A percentile compares a stretch with the other conserved stretches of the same genome.
phyloP scores from a whole-genome alignment of 352 stramenopile species.

The Pythium diclinum region DNA sequence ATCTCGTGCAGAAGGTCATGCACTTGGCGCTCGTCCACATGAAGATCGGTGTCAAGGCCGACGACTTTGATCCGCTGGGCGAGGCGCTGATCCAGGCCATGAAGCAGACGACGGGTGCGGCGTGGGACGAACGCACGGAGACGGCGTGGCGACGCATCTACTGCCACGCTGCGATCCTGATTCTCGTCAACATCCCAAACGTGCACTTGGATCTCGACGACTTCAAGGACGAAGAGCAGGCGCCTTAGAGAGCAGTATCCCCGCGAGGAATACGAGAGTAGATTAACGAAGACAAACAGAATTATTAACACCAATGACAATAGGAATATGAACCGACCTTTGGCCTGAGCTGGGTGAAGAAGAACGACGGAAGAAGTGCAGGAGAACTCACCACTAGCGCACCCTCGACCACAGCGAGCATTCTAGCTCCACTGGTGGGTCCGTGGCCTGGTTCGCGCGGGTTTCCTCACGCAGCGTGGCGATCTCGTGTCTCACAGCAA shows the following conservation, averaged over 20 bases:
- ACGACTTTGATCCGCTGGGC: conserved; percentile 63
- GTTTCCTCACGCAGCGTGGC: background rate
- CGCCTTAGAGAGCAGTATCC: background rate
- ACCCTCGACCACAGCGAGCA: background rate
- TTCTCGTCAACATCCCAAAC: conserved; percentile 64
- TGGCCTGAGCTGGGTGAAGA: too few species aligned
- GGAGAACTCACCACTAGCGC: background rate
- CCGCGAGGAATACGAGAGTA: too few species aligned
- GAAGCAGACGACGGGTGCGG: conserved; percentile 43
- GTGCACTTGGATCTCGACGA: conserved; percentile 44
- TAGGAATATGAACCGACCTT: too few species aligned
- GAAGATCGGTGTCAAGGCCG: conserved; percentile 64
- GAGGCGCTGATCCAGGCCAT: conserved; percentile 62
- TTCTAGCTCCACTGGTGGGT: too few species aligned
- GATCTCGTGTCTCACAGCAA: background rate
- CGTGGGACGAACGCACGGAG: conserved; percentile 51
- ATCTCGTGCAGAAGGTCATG: conserved; percentile 61
- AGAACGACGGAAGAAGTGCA: background rate
- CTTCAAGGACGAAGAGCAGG: conserved; percentile 32
- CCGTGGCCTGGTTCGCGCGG: too few species aligned
- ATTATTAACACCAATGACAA: background rate
- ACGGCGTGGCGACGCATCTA: conserved; percentile 58
- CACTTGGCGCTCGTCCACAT: conserved; percentile 61
- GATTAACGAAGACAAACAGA: conserved; percentile 12
- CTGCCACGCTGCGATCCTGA: conserved; percentile 59